A percentile compares a stretch with the other conserved stretches of the same genome.
Evolutionary conservation across 2,329 filamentous ascomycete genomes (phyloP).

Genomic region (Fusarium domesticum): DNA sequence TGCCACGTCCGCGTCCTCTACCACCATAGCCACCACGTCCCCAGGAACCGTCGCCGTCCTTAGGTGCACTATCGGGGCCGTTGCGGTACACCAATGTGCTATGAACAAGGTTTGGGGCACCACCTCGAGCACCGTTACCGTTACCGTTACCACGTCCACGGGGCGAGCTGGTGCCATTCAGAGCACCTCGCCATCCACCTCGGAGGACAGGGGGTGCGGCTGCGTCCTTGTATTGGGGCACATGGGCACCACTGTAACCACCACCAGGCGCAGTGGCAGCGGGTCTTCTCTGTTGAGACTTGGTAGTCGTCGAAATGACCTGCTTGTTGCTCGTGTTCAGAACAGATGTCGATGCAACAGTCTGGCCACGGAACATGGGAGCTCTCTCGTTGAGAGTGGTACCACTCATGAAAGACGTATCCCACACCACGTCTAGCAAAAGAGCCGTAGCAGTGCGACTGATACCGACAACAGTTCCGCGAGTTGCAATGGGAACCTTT

Average conservation of each 20-base stretch:
- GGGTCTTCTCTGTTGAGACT: constrained; percentile 49
- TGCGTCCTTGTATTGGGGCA: constrained; percentile 61
- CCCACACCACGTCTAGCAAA: constrained; percentile 89
- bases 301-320: constrained; percentile 64
- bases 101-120: constrained; percentile 45
- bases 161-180: constrained; percentile 45
- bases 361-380: constrained; percentile 89
- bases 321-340: constrained; percentile 84
- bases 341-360: constrained; percentile 81
- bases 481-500: constrained; percentile 88
- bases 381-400: constrained; percentile 88
- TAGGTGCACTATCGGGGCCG: constrained; percentile 30
- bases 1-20: constrained; percentile 35
- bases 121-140: constrained; percentile 36
- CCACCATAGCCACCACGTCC: constrained; percentile 26
- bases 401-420: constrained; percentile 94
- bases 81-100: constrained; percentile 53
- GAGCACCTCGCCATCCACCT: constrained; percentile 56
- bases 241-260: constrained; percentile 52
- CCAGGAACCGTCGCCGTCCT: constrained; percentile 30
- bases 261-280: constrained; percentile 47
- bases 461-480: constrained; percentile 91
- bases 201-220: constrained; percentile 52
- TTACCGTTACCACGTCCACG: constrained; percentile 40
- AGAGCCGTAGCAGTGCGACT: constrained; percentile 81